Evolutionary conservation across 345 rosid species (phyloP), one percentile per base, ranked within the genome.

Genomic region (Moricandia moricandioides): DNA sequence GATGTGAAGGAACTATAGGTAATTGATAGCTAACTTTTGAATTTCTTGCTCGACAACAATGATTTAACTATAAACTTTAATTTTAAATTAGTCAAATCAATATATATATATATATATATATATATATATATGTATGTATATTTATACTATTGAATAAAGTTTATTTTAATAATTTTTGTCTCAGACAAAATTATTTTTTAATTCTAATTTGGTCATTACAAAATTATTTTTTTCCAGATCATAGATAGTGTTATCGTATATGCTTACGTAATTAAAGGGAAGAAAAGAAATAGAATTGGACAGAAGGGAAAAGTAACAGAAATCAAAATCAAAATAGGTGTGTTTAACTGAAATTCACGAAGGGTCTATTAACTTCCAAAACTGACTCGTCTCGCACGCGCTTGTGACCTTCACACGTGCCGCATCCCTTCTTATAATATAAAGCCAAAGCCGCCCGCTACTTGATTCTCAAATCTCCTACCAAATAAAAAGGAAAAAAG

Each of bases 321-420:
- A 21, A 21, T 21, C 1, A 21, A 59, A 45, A 57, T 21, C 1
- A 63, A 21, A 54, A 30, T 21, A 69, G 64, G 62, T 57, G 54
- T 66, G 54, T 4, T 39, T 31, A 40, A 26, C 57, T 1, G 68
- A 67, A 10, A 30, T 21, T 0, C 24, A 21, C 24, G 24, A 21
- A 21, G 24, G 24, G 24, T 21, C 3, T 55, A 39, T 4, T 76
- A 76, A 76, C 79, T 69, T 40, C 79, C 79, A 72, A 72, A 72
- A 72, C 73, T 8, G 70, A 73, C 77, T 78, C 63, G 63, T 52
- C 58, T 78, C 52, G 7, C 70, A 78, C 81, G 78, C 76, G 81
- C 21, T 64, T 70, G 11, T 8, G 6, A 39, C 0, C 9, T 31
- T 67, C 55, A 5, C 82, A 78, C 78, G 78, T 78, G 78, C 61